phyloP scores from a whole-genome alignment of 768 basidiomycete genomes.

The Royoungia palumana region DNA sequence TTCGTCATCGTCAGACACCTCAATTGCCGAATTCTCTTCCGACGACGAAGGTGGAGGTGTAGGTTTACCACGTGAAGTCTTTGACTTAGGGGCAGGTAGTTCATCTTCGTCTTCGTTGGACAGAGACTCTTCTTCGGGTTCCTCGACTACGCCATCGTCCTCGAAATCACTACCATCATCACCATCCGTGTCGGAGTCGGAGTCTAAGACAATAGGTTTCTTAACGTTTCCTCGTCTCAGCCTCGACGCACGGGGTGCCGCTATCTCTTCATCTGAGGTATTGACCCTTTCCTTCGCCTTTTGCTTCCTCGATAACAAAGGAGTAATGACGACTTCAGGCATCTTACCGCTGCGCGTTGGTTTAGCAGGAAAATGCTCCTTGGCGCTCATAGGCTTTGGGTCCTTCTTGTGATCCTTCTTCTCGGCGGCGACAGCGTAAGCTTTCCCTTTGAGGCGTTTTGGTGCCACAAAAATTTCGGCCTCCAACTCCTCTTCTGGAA shows the following conservation, averaged over 20 bases:
- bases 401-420: slow-evolving; percentile 24
- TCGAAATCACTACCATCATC: slow-evolving; percentile 30
- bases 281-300: slow-evolving; percentile 18
- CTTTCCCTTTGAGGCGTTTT: slow-evolving; percentile 74
- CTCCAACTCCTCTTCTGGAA: slow-evolving; percentile 50
- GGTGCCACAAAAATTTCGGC: slow-evolving; percentile 43
- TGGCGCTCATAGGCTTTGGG: slow-evolving; percentile 12
- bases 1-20: slow-evolving; percentile 23
- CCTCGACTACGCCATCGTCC: slow-evolving; percentile 34
- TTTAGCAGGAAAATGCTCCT: slow-evolving; percentile 26
- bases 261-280: slow-evolving; percentile 32
- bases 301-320: slow-evolving; percentile 16
- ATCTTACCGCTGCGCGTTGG: slow-evolving; percentile 38
- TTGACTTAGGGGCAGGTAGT: slow-evolving; percentile 18
- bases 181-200: slow-evolving; percentile 48
- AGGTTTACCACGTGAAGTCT: slow-evolving; percentile 21
- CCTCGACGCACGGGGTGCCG: slow-evolving; percentile 36
- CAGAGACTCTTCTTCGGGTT: slow-evolving; percentile 32
- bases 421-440: slow-evolving; percentile 61
- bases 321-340: slow-evolving; percentile 58
- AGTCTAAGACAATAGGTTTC: slow-evolving; percentile 43
- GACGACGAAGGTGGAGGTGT: slow-evolving; percentile 32
- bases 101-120: slow-evolving; percentile 26
- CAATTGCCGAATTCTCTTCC: slow-evolving; percentile 26
- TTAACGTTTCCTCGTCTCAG: slow-evolving; percentile 36